Evolutionary conservation across 1,139 yeast species (phyloP).

Genomic region (Yamadazyma membranifaciens): DNA sequence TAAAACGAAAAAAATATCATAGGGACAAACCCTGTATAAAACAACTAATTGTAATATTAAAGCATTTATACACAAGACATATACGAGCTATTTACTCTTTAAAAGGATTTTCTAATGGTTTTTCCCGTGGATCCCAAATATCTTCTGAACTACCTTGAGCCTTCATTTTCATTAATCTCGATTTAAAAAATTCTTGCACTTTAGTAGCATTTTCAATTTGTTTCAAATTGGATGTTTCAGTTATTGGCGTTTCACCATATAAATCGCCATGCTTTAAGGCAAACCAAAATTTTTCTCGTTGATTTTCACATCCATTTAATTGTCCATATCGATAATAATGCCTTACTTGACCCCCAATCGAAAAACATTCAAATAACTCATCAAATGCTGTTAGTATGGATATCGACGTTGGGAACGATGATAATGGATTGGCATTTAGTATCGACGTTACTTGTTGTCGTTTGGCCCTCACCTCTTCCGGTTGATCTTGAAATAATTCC

Average conservation of each 20-base stretch:
- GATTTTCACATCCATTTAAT: slow-evolving; percentile 65
- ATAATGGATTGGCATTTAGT: slow-evolving; percentile 25
- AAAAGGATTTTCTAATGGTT: slow-evolving; percentile 27
- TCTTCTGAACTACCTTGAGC: slow-evolving; percentile 76
- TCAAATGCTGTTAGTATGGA: slow-evolving; percentile 73
- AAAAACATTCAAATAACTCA: slow-evolving; percentile 80
- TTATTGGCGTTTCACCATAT: slow-evolving; percentile 19
- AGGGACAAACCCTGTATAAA: background rate
- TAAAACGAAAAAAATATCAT: background rate
- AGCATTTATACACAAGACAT: slow-evolving; percentile 5
- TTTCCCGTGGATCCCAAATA: slow-evolving; percentile 64
- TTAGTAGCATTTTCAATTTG: slow-evolving; percentile 50
- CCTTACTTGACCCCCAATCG: slow-evolving; percentile 84
- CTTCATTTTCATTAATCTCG: slow-evolving; percentile 58
- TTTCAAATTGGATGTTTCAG: slow-evolving; percentile 37
- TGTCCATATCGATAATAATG: slow-evolving; percentile 82
- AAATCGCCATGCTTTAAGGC: slow-evolving; percentile 59
- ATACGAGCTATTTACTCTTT: slow-evolving; percentile 13
- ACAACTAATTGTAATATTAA: slow-evolving; percentile 3
- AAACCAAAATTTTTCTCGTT: slow-evolving; percentile 76
- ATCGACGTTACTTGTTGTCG: slow-evolving; percentile 29
- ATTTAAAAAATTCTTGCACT: slow-evolving; percentile 71
- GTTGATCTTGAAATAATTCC: slow-evolving; percentile 34
- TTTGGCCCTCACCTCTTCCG: slow-evolving; percentile 32
- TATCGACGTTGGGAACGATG: slow-evolving; percentile 37